phyloP scores from a whole-genome alignment of 1,284 basidiomycete genomes.

The Mycosarcoma maydis region DNA sequence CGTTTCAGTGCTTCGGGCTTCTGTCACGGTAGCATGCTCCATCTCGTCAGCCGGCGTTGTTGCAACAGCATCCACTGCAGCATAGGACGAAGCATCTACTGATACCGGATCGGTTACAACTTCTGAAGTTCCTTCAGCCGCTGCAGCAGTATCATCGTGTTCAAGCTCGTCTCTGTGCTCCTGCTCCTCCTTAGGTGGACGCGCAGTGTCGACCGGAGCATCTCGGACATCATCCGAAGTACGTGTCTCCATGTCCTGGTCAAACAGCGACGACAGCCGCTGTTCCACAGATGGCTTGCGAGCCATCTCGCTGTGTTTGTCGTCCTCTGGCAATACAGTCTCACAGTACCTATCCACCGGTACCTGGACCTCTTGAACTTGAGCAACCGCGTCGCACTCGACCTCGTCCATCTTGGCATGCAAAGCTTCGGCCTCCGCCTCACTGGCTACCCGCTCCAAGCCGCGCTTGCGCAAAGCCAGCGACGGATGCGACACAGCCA shows the following conservation, averaged over 20 bases:
- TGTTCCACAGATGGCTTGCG: slow-evolving; percentile 19
- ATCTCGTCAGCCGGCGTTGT: no score
- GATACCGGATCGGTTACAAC: no score
- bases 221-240: not conserved
- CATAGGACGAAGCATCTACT: no score
- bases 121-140: no score
- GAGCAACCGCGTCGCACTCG: not conserved
- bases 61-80: no score
- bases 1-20: no score
- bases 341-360: slow-evolving; percentile 17
- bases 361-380: slow-evolving; percentile 4
- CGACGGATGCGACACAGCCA: not conserved
- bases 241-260: not conserved
- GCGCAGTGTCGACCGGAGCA: not conserved
- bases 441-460: slow-evolving; percentile 29
- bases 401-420: slow-evolving; percentile 10
- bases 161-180: not conserved
- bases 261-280: slow-evolving; percentile 26
- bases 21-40: no score
- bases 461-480: slow-evolving; percentile 9
- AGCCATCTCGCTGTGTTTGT: not conserved
- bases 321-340: slow-evolving; percentile 1
- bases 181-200: not conserved
- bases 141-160: no score
- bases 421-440: slow-evolving; percentile 28